Evolutionary conservation across 495 filamentous ascomycete genomes (phyloP), one percentile per base, ranked within the genome.

Genomic region (Clohesyomyces aquaticus): DNA sequence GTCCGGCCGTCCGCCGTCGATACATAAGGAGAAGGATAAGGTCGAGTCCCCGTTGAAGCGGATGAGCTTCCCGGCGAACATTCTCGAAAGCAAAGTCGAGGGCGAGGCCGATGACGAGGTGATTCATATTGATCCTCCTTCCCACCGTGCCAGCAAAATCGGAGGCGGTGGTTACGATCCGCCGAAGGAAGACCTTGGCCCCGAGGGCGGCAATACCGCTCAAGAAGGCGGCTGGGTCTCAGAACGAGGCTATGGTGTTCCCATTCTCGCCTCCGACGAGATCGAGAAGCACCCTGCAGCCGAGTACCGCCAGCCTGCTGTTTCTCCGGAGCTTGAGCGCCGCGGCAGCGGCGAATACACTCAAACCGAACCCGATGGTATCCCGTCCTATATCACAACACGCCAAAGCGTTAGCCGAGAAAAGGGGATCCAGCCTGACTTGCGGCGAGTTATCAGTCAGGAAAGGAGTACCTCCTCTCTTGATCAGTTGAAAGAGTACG

Each of bases 191-290:
- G 76, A 79, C 56, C 72, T 80, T 32, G 78, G 78, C 27, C 63
- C 76, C 8, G 69, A 72, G 27, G 75, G 71, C 18, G 81, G 73
- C 73, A 87, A 73, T 70, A 77, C 65, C 3, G 80, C 82, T 8
- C 75, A 76, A 19, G 76, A 80, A 21, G 79, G 78, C 42, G 80
- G 77, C 6, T 78, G 76, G 65, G 73, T 76, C 51, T 80, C 83
- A 1, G 85, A 90, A 57, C 73, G 73, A 56, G 79, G 76, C 18
- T 83, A 83, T 67, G 74, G 79, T 23, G 82, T 83, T n/a, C 91
- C 93, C 0, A 98, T 99, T 61, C 78, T 99, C 43, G 95, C 94
- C 19, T 84, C 91, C 1, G 94, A 99, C 71, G 93, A 98, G 75
- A 82, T 96, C 18, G 85, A 88, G 50, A 96, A 94, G 71, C 86